phyloP scores from a whole-genome alignment of 164 flowering plant genomes.

The Sextonia rubra region DNA sequence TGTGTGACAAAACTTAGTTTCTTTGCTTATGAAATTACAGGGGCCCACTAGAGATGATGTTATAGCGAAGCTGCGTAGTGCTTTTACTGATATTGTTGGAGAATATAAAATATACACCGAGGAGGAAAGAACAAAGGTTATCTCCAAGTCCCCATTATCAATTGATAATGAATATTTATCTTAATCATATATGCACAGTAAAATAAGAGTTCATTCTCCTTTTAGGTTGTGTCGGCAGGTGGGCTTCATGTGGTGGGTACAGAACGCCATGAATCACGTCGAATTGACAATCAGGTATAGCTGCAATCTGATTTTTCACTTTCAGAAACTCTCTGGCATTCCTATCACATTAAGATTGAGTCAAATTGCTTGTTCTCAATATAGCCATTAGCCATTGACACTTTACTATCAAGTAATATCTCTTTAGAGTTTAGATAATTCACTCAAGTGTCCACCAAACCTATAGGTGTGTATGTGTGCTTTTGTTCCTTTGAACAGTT shows the following conservation, averaged over 20 bases:
- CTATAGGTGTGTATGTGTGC: neutral
- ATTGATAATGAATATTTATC: slow-evolving; percentile 4
- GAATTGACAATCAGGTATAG: slow-evolving; percentile 97
- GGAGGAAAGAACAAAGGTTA: slow-evolving; percentile 83
- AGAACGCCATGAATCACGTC: slow-evolving; percentile 96
- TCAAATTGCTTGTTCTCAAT: neutral
- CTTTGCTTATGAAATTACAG: slow-evolving; percentile 29
- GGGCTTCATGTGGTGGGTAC: slow-evolving; percentile 99
- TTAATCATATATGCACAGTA: neutral
- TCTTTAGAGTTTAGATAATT: slow-evolving; percentile 6
- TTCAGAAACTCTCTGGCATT: neutral
- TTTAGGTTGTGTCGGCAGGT: slow-evolving; percentile 88
- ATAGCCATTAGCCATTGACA: slow-evolving; percentile 1
- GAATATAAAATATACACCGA: slow-evolving; percentile 80
- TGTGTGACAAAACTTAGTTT: slow-evolving; percentile 1
- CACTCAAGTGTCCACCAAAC: neutral
- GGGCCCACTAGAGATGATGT: slow-evolving; percentile 89
- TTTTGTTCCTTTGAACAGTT: neutral
- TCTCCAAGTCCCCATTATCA: slow-evolving; percentile 2
- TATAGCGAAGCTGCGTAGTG: slow-evolving; percentile 66
- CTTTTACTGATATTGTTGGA: slow-evolving; percentile 56
- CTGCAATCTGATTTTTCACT: neutral
- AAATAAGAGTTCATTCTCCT: slow-evolving; percentile 9
- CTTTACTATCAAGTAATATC: neutral
- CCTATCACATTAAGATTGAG: neutral